Base-by-base conservation (phyloP, 208 protist genomes). In the Acanthamoeba sp. region DNA sequence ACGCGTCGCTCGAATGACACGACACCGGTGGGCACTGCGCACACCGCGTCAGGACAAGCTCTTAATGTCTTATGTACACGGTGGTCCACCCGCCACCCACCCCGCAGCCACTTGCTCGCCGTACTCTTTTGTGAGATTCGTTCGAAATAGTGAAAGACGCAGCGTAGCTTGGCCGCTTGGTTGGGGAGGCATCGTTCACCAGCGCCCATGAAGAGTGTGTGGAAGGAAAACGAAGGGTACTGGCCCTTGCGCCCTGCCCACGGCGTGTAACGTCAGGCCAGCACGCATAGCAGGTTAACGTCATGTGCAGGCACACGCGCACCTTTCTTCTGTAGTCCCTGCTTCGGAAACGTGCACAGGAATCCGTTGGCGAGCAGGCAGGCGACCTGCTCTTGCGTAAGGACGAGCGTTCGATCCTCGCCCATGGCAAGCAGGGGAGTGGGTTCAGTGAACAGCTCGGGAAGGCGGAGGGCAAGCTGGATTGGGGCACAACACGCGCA, bases 101-200 rank as follows among this genome's bases (percentile, higher is more conserved):
- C n/a, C n/a, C n/a, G n/a, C n/a, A n/a, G n/a, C n/a, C n/a, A n/a
- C 55, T 22, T 12, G 22, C 14, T 24, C 18, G 55, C 18, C 38
- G 59, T 7, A 91, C 84, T 91, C 36, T 42, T 1, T 10, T 91
- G 69, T 71, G 90, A 3, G 10, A 93, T 14, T 6, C 90, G 90
- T 36, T 93, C 90, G n/a, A 93, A 93, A 10, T 93, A 93, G 38
- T 93, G 90, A 29, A 93, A 78, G 29, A 93, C 7, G 34, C 90
- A 93, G 24, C 90, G 90, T 29, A 93, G 90, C 40, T 93, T 93
- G 50, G 64, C 90, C 66, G 71, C 64, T 42, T 84, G 71, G n/a
- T 93, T 93, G 48, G 90, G 64, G 0, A 85, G 42, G 38, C 69
- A 84, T 64, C 50, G 48, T 4, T 82, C 69, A 7, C 84, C 84